Conservation (phyloP, 371 early-diverging fungal genomes). For the Actinomortierella wolfii region DNA sequence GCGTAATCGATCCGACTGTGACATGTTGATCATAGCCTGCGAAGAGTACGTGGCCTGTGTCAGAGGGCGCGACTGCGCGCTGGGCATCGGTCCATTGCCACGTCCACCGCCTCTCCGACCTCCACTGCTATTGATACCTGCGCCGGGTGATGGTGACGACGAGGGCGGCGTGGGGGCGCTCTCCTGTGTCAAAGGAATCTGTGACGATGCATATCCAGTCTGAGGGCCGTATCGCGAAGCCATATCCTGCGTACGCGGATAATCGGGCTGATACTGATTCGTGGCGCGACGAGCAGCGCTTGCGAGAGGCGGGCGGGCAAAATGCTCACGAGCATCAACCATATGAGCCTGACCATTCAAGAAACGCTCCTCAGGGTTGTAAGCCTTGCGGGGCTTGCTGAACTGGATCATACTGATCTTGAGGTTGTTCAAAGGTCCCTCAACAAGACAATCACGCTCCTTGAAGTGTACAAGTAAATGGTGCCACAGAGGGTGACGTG, state of each 20-base stretch:
- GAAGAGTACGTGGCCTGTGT: slow-evolving; percentile 46
- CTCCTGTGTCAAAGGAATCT: too few species aligned
- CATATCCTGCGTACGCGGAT: slow-evolving; percentile 55
- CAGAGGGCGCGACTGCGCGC: slow-evolving; percentile 26
- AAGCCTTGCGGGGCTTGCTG: slow-evolving; percentile 71
- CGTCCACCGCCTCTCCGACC: slow-evolving; percentile 54
- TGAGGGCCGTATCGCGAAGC: too few species aligned
- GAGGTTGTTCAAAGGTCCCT: slow-evolving; percentile 91
- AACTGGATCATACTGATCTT: slow-evolving; percentile 88
- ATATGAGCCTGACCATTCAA: slow-evolving; percentile 69
- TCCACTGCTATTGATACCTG: slow-evolving; percentile 58
- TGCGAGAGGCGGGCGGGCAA: slow-evolving; percentile 64
- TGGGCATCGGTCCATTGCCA: background rate
- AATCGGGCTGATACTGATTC: slow-evolving; percentile 58
- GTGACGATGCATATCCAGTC: too few species aligned
- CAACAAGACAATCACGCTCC: slow-evolving; percentile 88
- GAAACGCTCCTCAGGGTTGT: slow-evolving; percentile 67
- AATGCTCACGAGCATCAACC: slow-evolving; percentile 70
- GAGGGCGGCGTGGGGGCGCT: slow-evolving; percentile 43
- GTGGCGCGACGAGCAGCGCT: slow-evolving; percentile 57
- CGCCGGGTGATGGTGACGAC: slow-evolving; percentile 49
- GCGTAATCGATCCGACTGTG: slow-evolving; percentile 70
- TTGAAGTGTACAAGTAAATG: slow-evolving; percentile 94
- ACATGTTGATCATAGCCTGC: slow-evolving; percentile 48
- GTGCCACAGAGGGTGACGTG: slow-evolving; percentile 94